These are phyloP conservation scores for Rhynchosporium agropyri DNA, from an alignment of 2,329 filamentous ascomycete species.

Conservation along the genomic window DNA sequence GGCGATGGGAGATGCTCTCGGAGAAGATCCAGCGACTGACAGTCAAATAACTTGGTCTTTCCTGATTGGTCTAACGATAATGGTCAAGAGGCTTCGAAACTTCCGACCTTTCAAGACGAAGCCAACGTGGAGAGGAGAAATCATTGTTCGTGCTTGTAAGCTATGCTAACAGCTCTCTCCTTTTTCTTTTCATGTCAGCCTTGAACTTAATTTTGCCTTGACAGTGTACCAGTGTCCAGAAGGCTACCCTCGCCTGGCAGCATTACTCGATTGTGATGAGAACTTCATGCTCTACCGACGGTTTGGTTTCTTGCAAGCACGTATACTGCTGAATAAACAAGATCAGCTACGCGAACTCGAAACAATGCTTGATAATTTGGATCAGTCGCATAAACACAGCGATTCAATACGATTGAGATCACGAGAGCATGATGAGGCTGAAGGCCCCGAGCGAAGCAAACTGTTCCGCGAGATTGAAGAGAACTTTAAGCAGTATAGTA, in stretches of 20 bases:
- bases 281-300: constrained; percentile 47
- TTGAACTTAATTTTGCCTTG: no score
- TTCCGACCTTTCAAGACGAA: no score
- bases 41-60: no score
- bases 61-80: no score
- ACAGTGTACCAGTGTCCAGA: background rate
- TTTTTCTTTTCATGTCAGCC: no score
- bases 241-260: constrained; percentile 46
- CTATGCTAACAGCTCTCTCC: no score
- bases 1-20: no score
- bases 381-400: constrained; percentile 19
- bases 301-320: constrained; percentile 45
- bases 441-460: background rate
- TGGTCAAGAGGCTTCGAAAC: no score
- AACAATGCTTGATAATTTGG: constrained; percentile 18
- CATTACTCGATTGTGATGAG: constrained; percentile 46
- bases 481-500: constrained; percentile 13
- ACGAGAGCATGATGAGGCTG: background rate
- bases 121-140: no score
- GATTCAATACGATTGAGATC: background rate
- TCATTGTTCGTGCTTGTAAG: no score
- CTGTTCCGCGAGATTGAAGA: background rate
- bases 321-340: constrained; percentile 41
- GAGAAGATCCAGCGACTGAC: no score
- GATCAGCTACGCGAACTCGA: constrained; percentile 30